phyloP scores from a whole-genome alignment of 805 yeast genomes.

The Dipodascopsis uninucleata region DNA sequence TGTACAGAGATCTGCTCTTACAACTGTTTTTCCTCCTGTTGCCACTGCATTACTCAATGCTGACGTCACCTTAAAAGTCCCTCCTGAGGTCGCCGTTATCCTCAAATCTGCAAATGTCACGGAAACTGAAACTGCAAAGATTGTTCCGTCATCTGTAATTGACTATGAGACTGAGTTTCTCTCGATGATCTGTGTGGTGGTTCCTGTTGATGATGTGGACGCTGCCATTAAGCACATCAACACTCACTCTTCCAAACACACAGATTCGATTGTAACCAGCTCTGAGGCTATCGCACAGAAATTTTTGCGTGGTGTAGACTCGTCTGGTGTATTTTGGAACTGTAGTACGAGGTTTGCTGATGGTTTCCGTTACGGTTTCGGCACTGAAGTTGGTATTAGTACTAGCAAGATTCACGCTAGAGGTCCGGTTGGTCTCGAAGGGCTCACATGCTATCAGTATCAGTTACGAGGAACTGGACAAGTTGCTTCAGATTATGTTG shows the following conservation, averaged over 20 bases:
- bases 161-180: constrained; percentile 84
- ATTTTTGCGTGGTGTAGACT: constrained; percentile 82
- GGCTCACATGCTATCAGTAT: constrained; percentile 92
- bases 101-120: constrained; percentile 24
- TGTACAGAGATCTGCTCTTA: constrained; percentile 49
- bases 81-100: constrained; percentile 43
- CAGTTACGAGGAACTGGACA: constrained; percentile 91
- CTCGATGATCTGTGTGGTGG: constrained; percentile 77
- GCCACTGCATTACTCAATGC: constrained; percentile 48
- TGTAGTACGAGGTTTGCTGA: constrained; percentile 97
- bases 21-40: constrained; percentile 30
- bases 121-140: constrained; percentile 27
- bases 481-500: constrained; percentile 83
- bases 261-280: constrained; percentile 87
- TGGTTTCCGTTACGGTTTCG: constrained; percentile 97
- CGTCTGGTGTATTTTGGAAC: constrained; percentile 97
- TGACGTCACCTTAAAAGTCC: constrained; percentile 71
- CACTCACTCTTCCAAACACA: constrained; percentile 89
- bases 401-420: constrained; percentile 97
- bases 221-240: constrained; percentile 87
- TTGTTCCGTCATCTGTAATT: constrained; percentile 49
- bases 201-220: constrained; percentile 52
- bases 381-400: constrained; percentile 96
- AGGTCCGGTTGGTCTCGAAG: constrained; percentile 98
- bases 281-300: constrained; percentile 63